Evolutionary conservation across 306 rosid species (phyloP).

Genomic region (Trichosanthes cucumerina): DNA sequence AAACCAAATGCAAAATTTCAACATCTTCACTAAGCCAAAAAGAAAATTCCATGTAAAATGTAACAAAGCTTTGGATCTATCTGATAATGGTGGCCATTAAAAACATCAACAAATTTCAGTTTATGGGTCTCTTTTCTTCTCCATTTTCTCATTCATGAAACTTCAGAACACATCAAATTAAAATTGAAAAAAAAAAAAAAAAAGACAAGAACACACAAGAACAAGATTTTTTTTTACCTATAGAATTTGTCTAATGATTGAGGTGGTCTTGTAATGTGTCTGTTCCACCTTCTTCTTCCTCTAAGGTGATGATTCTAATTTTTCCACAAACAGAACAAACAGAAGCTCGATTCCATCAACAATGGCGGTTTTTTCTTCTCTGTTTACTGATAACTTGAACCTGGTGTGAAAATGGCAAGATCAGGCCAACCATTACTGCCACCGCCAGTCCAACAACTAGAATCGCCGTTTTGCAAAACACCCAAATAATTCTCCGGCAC

Average conservation of each 20-base stretch:
- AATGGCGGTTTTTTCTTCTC: slow-evolving; percentile 1
- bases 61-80: not conserved
- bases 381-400: slow-evolving; percentile 58
- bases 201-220: not conserved
- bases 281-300: not conserved
- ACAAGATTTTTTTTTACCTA: not conserved
- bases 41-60: not conserved
- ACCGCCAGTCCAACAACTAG: slow-evolving; percentile 57
- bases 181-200: not conserved
- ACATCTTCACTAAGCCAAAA: not conserved
- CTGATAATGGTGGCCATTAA: not conserved
- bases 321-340: not conserved
- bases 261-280: slow-evolving; percentile 2
- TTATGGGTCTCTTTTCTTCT: not conserved
- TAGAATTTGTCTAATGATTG: not conserved
- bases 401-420: slow-evolving; percentile 85
- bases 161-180: not conserved
- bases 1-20: not conserved
- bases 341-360: not conserved
- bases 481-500: slow-evolving; percentile 40
- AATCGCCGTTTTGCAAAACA: slow-evolving; percentile 43
- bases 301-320: not conserved
- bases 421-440: slow-evolving; percentile 60
- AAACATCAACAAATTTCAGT: not conserved
- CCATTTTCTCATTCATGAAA: not conserved